These are phyloP conservation scores for Spinacia oleracea DNA, from an alignment of 179 eudicot genomes.

Conservation along the genomic window DNA sequence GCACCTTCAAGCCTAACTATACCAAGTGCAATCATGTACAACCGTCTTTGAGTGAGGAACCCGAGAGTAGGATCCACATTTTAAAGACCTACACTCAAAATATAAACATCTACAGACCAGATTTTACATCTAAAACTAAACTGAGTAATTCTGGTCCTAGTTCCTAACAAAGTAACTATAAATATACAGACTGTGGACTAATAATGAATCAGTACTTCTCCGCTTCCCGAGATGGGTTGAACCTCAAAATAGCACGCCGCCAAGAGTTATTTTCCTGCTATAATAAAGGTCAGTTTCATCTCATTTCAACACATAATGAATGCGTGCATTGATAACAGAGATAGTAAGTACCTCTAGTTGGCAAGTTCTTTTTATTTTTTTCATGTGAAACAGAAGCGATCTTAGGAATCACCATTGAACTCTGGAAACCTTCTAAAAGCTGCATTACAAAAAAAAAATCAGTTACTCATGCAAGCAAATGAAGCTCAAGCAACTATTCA, in stretches of 20 bases:
- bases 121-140: constrained; percentile 42
- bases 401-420: constrained; percentile 74
- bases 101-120: constrained; percentile 35
- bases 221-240: constrained; percentile 13
- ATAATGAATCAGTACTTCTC: constrained; percentile 31
- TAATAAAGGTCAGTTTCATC: constrained; percentile 13
- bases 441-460: constrained; percentile 34
- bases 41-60: constrained; percentile 3
- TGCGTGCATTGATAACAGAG: not conserved
- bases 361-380: constrained; percentile 51
- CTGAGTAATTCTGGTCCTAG: constrained; percentile 23
- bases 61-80: constrained; percentile 27
- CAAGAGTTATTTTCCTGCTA: constrained; percentile 32
- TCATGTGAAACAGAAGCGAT: constrained; percentile 71
- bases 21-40: constrained; percentile 33
- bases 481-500: not conserved
- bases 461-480: not conserved
- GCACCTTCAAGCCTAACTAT: constrained; percentile 32
- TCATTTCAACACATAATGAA: not conserved
- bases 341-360: constrained; percentile 45
- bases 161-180: constrained; percentile 32
- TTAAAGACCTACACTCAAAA: constrained; percentile 31
- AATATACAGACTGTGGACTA: constrained; percentile 44
- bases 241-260: constrained; percentile 1
- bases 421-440: constrained; percentile 96